phyloP scores from a whole-genome alignment of 768 basidiomycete genomes.

The Tulasnella sp. region DNA sequence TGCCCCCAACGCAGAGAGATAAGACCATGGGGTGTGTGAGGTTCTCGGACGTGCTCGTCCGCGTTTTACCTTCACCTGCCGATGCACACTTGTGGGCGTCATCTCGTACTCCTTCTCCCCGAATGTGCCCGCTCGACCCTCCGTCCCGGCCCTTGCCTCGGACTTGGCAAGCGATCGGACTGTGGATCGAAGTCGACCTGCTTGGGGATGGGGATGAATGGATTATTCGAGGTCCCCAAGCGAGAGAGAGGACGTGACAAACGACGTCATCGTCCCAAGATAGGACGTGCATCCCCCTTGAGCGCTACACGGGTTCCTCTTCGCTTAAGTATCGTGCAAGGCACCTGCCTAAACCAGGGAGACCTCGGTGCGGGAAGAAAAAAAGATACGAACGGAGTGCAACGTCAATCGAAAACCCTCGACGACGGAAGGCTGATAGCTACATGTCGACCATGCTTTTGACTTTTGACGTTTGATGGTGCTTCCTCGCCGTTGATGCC shows the following conservation, averaged over 20 bases:
- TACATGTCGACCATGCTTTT: not conserved
- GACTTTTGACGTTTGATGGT: not conserved
- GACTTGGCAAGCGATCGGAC: not conserved
- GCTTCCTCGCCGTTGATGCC: not conserved
- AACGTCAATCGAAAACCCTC: not conserved
- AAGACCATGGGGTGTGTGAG: not conserved
- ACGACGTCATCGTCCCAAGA: not conserved
- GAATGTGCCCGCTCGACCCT: not conserved
- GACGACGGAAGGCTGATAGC: not conserved
- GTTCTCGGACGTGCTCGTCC: conserved; percentile 9
- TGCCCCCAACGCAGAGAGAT: not conserved
- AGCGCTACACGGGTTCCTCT: too few relatives aligned
- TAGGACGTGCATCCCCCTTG: not conserved
- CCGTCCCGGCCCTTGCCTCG: not conserved
- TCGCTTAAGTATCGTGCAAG: not conserved
- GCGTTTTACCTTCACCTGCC: not conserved
- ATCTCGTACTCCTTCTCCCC: too few relatives aligned
- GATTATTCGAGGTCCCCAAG: too few relatives aligned
- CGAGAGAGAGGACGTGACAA: not conserved
- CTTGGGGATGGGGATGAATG: too few relatives aligned
- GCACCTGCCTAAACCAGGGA: not conserved
- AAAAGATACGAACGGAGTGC: not conserved
- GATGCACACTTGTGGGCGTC: not conserved
- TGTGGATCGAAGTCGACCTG: too few relatives aligned
- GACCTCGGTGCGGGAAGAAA: not conserved